Evolutionary conservation across 768 basidiomycete genomes (phyloP), one percentile per base, ranked within the genome.

Genomic region (Russula ochroleuca): DNA sequence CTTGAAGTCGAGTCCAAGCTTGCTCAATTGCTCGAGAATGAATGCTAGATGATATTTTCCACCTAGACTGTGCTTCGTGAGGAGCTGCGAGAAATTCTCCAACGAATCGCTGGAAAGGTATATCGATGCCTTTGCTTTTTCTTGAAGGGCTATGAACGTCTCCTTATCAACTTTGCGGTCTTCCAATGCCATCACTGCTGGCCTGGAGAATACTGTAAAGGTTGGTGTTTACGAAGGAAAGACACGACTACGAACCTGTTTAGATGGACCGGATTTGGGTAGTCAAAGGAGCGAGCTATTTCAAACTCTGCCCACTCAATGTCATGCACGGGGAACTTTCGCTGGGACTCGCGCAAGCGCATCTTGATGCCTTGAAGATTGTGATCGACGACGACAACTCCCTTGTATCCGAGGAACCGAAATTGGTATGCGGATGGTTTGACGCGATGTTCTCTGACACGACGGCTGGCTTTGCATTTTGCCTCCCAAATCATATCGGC

Each of bases 371-470:
- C 85, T 52, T 81, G 75, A 3, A 90, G 69, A n/a, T 60, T 60
- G 9, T 71, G 73, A 67, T 94, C 91, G 7, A 94, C 79, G 5
- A 76, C 79, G 2, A 94, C 87, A 21, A 94, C 83, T 0, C 92
- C 93, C 72, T 94, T 94, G 74, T 79, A 91, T 5, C 73, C 92
- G 52, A 93, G 72, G 70, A 93, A 88, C 40, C 92, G 85, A 54
- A 93, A 91, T 75, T 90, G 90, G 72, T 85, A 88, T 81, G 88
- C 61, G 19, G 19, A 47, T 23, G 64, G 47, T 10, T 41, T 11
- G 7, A 64, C 59, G 2, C 58, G 63, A 2, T 33, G 5, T 25
- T 10, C 17, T 11, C 25, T 52, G 23, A 14, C 5, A 1, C 43
- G 23, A 21, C 37, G 62, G 28, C 56, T 78, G n/a, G 72, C 77